Percentiles rank a stretch among this genome's conserved stretches.
phyloP scores from a whole-genome alignment of 768 basidiomycete species.

The Naganishia friedmannii region DNA sequence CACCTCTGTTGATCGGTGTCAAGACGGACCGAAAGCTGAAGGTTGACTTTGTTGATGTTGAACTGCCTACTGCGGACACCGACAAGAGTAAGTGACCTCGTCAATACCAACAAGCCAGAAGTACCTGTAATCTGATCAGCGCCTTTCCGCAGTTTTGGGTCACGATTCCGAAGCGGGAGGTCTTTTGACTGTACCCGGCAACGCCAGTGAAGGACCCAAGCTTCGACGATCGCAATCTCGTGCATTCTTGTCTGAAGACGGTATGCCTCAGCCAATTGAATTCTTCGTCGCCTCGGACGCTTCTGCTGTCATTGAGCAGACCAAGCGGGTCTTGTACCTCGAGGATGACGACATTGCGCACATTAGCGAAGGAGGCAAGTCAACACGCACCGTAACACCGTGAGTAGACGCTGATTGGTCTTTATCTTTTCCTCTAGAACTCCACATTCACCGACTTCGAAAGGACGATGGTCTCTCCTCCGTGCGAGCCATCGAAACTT shows the following conservation, averaged over 20 bases:
- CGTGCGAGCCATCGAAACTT: conserved; percentile 92
- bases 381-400: background rate
- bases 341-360: conserved; percentile 99
- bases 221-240: conserved; percentile 90
- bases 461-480: conserved; percentile 70
- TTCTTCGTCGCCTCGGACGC: conserved; percentile 99
- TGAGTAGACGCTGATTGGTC: background rate
- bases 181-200: conserved; percentile 63
- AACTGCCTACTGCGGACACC: conserved; percentile 64
- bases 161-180: conserved; percentile 54
- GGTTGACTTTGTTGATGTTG: conserved; percentile 99
- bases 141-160: conserved; percentile 18
- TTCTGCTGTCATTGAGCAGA: conserved; percentile 93
- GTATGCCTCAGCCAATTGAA: conserved; percentile 96
- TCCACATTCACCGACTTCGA: conserved; percentile 97
- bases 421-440: conserved; percentile 57
- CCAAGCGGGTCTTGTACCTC: conserved; percentile 95
- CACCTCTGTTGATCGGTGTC: conserved; percentile 92
- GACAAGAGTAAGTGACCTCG: conserved; percentile 28
- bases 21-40: conserved; percentile 99
- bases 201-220: conserved; percentile 61
- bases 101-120: background rate
- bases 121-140: background rate
- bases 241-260: conserved; percentile 97
- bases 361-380: conserved; percentile 71